These are phyloP conservation scores for Hypomyces rosellus DNA, from an alignment of 2,329 filamentous ascomycete genomes.

Conservation along the genomic window DNA sequence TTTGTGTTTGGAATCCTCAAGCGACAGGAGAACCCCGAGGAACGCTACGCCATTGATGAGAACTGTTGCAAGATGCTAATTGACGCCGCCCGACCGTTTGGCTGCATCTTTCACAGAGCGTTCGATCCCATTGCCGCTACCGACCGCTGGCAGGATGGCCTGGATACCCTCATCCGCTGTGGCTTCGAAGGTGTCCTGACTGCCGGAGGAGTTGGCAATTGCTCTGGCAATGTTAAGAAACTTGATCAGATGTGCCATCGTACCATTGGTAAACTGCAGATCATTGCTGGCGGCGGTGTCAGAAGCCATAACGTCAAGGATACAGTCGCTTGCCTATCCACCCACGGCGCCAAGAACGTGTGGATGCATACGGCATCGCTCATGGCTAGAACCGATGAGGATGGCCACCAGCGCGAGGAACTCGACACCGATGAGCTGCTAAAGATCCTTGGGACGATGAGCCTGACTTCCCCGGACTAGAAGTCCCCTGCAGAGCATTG, in stretches of 20 bases:
- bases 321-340: conserved; percentile 23
- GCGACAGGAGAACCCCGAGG: conserved; percentile 2
- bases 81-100: conserved; percentile 33
- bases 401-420: conserved; percentile 16
- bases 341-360: conserved; percentile 18
- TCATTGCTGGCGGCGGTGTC: conserved; percentile 49
- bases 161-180: conserved; percentile 32
- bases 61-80: conserved; percentile 36
- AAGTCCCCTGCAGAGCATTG: conserved; percentile 23
- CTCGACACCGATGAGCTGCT: conserved; percentile 21
- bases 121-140: conserved; percentile 42
- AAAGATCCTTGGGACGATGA: conserved; percentile 16
- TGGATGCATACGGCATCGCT: conserved; percentile 44
- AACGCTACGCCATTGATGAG: conserved; percentile 31
- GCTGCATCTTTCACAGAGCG: conserved; percentile 50
- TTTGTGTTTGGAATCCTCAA: conserved; percentile 50
- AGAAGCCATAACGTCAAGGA: conserved; percentile 33
- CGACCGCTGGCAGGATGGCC: conserved; percentile 13
- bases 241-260: conserved; percentile 31
- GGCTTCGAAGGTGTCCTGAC: conserved; percentile 49
- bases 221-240: conserved; percentile 31
- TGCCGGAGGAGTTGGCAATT: conserved; percentile 41
- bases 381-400: conserved; percentile 2
- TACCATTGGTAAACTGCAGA: conserved; percentile 30
- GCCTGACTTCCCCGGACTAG: conserved; percentile 20